Evolutionary conservation across 805 yeast species (phyloP).

Genomic region (Ogataea salicorniae): DNA sequence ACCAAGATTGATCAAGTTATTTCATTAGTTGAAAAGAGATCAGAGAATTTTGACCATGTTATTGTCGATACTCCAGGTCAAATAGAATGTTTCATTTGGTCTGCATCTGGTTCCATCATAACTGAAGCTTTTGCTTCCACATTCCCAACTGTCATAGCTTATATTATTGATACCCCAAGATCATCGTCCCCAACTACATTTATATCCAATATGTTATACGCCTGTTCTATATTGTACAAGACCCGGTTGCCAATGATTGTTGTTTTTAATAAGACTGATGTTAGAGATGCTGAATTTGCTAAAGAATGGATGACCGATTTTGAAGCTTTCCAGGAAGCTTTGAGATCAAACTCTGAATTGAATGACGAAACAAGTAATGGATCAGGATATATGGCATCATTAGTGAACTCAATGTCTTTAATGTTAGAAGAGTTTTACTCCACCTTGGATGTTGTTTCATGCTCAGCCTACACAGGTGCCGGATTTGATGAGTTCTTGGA

Average conservation of each 20-base stretch:
- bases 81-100: constrained; percentile 97
- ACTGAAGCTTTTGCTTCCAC: constrained; percentile 96
- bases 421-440: constrained; percentile 96
- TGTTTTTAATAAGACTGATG: constrained; percentile 94
- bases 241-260: constrained; percentile 95
- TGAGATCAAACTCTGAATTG: constrained; percentile 60
- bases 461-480: constrained; percentile 86
- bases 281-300: constrained; percentile 77
- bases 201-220: constrained; percentile 97
- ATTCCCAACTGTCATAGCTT: constrained; percentile 93
- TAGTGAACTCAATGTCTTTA: constrained; percentile 90
- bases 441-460: constrained; percentile 87
- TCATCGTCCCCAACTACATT: constrained; percentile 92
- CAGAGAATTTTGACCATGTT: constrained; percentile 55
- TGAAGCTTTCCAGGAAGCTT: constrained; percentile 80
- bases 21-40: constrained; percentile 73
- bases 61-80: constrained; percentile 98
- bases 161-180: constrained; percentile 94
- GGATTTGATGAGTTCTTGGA: constrained; percentile 88
- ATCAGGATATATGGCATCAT: constrained; percentile 90
- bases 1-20: constrained; percentile 97
- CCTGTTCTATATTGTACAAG: constrained; percentile 93
- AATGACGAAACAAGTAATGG: constrained; percentile 55
- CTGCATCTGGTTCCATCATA: constrained; percentile 93
- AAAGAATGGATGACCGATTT: constrained; percentile 97